Evolutionary conservation across 495 filamentous ascomycete genomes (phyloP).

Genomic region (Geoglossum glabrum): DNA sequence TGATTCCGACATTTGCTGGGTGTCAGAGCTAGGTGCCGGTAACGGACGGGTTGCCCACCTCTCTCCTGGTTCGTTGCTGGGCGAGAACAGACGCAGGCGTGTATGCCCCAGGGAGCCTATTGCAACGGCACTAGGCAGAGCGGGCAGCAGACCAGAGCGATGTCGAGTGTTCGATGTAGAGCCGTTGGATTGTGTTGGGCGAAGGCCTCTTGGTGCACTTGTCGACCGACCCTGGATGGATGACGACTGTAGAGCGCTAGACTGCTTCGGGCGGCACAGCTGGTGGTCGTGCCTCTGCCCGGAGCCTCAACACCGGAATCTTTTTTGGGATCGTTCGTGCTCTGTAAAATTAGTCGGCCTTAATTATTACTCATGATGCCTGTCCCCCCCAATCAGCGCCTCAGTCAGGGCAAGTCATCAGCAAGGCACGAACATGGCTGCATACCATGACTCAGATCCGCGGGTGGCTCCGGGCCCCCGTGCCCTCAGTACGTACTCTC

Average conservation of each 20-base stretch:
- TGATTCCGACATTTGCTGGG: slow-evolving; percentile 1
- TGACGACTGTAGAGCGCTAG: not conserved
- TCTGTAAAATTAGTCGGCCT: not conserved
- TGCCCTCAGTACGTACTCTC: no score
- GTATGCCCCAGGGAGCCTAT: not conserved
- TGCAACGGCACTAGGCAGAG: not conserved
- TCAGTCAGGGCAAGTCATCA: not conserved
- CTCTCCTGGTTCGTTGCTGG: not conserved
- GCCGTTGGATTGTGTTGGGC: not conserved
- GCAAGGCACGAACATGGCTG: not conserved
- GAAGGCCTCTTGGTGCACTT: not conserved
- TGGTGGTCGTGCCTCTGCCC: not conserved
- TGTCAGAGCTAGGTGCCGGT: not conserved
- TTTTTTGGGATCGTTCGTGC: not conserved
- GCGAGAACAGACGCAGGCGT: not conserved
- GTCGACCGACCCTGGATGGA: no score
- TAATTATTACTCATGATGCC: not conserved
- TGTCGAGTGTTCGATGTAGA: not conserved
- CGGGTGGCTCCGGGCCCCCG: not conserved
- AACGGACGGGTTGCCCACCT: not conserved
- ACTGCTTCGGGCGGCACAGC: not conserved
- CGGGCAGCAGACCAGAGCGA: not conserved
- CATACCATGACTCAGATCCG: not conserved
- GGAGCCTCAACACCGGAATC: not conserved
- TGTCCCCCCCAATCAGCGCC: not conserved